Conservation (phyloP, 2,329 filamentous ascomycete genomes). For the Dothistroma septosporum region DNA sequence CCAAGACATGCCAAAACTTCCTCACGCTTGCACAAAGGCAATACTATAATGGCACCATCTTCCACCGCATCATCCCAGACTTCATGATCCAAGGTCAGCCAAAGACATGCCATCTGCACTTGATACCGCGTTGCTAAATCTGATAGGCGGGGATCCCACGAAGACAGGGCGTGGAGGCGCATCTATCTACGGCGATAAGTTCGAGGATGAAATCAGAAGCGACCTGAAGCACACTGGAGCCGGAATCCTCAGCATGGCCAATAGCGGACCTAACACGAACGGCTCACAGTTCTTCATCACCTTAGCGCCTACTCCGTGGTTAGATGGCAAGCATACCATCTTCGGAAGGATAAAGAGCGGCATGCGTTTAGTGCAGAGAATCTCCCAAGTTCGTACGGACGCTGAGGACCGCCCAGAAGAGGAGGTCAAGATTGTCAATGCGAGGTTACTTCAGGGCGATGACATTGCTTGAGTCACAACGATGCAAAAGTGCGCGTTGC, state of each 20-base stretch:
- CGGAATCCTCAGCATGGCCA: conserved; percentile 93
- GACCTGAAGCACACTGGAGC: conserved; percentile 86
- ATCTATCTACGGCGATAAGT: conserved; percentile 89
- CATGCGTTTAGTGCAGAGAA: conserved; percentile 75
- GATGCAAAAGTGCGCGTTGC: background rate
- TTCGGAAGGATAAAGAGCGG: conserved; percentile 87
- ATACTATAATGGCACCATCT: conserved; percentile 82
- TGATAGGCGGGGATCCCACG: conserved; percentile 68
- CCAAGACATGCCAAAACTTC: conserved; percentile 64
- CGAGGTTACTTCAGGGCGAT: conserved; percentile 65
- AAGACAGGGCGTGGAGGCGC: conserved; percentile 85
- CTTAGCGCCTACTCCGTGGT: conserved; percentile 87
- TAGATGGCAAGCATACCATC: conserved; percentile 96
- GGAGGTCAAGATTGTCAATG: conserved; percentile 74
- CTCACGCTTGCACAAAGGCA: conserved; percentile 69
- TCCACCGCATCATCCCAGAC: conserved; percentile 90
- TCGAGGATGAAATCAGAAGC: conserved; percentile 82
- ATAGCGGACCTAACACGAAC: conserved; percentile 87
- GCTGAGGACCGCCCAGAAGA: conserved; percentile 75
- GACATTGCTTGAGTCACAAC: conserved; percentile 47
- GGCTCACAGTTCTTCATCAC: conserved; percentile 96
- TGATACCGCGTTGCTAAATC: background rate
- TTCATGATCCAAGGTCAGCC: conserved; percentile 77
- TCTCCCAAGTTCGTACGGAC: conserved; percentile 83
- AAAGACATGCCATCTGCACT: background rate